Conservation (phyloP, 2,329 filamentous ascomycete species). For the Eutypella sp. region DNA sequence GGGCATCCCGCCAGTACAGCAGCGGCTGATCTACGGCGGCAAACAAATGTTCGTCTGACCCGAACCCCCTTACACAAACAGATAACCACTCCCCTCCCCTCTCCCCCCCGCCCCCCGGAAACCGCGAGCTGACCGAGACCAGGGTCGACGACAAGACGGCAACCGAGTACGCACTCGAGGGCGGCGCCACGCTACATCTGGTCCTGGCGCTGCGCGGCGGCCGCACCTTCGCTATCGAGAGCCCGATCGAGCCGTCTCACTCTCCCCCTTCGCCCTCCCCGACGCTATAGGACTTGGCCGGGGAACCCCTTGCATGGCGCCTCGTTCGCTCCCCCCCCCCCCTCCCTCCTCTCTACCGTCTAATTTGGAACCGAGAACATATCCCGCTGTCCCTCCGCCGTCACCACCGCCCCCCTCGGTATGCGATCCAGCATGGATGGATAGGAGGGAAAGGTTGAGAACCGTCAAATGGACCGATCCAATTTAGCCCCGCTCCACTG, state of each 20-base stretch:
- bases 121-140: neutral
- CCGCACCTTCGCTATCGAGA: constrained; percentile 11
- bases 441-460: too few species aligned
- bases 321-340: too few species aligned
- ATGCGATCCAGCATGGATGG: too few species aligned
- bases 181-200: constrained; percentile 88
- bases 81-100: too few species aligned
- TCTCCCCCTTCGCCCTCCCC: neutral
- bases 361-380: too few species aligned
- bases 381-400: too few species aligned
- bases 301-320: too few species aligned
- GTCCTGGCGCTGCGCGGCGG: constrained; percentile 92
- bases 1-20: constrained; percentile 93
- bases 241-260: neutral
- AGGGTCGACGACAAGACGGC: constrained; percentile 97
- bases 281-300: neutral
- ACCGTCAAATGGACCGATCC: too few species aligned
- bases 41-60: constrained; percentile 76
- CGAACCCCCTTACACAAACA: constrained; percentile 25
- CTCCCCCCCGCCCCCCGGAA: neutral
- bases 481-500: too few species aligned
- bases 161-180: constrained; percentile 82
- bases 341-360: too few species aligned
- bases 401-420: too few species aligned
- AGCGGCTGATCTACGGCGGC: constrained; percentile 91